phyloP scores from a whole-genome alignment of 176 grass and related monocot species.

The Cenchrus purpureus region DNA sequence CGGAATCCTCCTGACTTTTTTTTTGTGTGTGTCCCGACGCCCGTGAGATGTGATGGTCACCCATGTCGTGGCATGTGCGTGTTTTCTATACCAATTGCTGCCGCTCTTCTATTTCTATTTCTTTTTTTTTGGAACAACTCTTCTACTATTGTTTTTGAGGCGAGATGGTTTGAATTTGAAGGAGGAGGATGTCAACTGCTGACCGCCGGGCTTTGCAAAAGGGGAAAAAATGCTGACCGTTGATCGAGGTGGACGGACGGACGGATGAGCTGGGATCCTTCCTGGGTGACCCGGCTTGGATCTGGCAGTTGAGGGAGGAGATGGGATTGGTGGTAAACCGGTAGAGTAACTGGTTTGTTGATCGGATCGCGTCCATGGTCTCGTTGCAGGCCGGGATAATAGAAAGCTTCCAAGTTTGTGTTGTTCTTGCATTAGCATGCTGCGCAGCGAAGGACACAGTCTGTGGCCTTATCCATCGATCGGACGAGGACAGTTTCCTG shows the following conservation, averaged over 20 bases:
- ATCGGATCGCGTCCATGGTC: constrained; percentile 47
- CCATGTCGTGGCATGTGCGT: neutral
- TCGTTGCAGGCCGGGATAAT: neutral
- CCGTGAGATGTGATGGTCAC: constrained; percentile 12
- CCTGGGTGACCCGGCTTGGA: constrained; percentile 24
- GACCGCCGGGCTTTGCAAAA: neutral
- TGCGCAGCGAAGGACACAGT: constrained; percentile 1
- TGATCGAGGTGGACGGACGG: constrained; percentile 29
- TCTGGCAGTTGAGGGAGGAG: neutral
- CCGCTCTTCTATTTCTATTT: neutral
- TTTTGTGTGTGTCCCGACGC: neutral
- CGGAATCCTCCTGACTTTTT: constrained; percentile 40
- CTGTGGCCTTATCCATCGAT: neutral
- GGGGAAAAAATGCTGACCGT: neutral
- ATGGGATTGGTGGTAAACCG: neutral
- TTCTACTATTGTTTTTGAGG: neutral
- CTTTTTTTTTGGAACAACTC: no score
- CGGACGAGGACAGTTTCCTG: neutral
- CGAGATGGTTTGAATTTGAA: constrained; percentile 32
- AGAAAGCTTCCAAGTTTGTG: neutral
- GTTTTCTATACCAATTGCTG: neutral
- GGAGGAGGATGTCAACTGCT: neutral
- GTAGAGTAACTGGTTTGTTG: constrained; percentile 41
- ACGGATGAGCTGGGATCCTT: neutral
- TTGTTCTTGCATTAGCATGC: neutral